These are phyloP conservation scores for Cetraspora pellucida DNA, from an alignment of 192 early-diverging fungal species.

Conservation along the genomic window DNA sequence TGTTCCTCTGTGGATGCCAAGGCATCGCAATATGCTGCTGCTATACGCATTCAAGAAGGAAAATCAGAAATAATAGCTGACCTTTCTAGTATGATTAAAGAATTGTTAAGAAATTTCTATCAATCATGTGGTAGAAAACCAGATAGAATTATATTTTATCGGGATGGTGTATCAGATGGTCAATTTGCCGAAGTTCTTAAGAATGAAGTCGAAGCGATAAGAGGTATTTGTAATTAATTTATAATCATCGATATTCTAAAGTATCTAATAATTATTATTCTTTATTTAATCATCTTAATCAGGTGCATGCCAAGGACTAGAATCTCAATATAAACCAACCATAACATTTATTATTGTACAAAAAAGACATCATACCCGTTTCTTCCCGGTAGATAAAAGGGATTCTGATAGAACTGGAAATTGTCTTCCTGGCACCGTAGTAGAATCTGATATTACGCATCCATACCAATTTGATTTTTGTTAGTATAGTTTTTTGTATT, in stretches of 20 bases:
- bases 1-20: too few relatives aligned
- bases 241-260: too few relatives aligned
- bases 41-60: too few relatives aligned
- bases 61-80: too few relatives aligned
- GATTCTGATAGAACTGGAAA: conserved; percentile 74
- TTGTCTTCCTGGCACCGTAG: conserved; percentile 72
- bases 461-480: conserved; percentile 79
- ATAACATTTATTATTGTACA: conserved; percentile 70
- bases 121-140: conserved; percentile 53
- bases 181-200: conserved; percentile 68
- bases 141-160: conserved; percentile 72
- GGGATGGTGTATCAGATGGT: conserved; percentile 83
- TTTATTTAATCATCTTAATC: not conserved
- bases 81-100: conserved; percentile 36
- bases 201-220: conserved; percentile 72
- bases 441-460: conserved; percentile 69
- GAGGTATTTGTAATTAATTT: conserved; percentile 28
- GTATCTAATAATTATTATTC: too few relatives aligned
- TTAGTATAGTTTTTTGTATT: not conserved
- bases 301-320: conserved; percentile 48
- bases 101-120: conserved; percentile 54
- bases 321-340: conserved; percentile 64
- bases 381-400: conserved; percentile 64
- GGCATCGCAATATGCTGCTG: too few relatives aligned
- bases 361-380: conserved; percentile 78